Percentiles rank a stretch among this genome's conserved stretches.
phyloP scores from a whole-genome alignment of 2,329 filamentous ascomycete species.

The Aspergillus nomiae region DNA sequence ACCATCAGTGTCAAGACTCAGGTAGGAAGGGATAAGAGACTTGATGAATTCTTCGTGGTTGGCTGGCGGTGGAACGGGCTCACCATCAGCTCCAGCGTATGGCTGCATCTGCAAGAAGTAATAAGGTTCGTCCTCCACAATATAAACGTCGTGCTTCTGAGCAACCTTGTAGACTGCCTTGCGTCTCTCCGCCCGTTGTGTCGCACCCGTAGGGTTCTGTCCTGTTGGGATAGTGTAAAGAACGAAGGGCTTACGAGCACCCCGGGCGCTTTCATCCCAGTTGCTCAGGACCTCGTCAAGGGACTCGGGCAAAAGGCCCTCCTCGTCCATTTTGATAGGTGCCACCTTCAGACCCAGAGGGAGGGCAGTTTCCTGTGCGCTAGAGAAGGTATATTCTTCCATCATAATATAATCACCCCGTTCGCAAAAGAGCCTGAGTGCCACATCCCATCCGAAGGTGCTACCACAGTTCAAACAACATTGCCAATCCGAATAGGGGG shows the following conservation, averaged over 20 bases:
- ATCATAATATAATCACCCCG: slow-evolving; percentile 78
- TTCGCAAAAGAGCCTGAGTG: slow-evolving; percentile 77
- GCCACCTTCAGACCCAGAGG: slow-evolving; percentile 64
- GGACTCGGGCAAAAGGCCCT: slow-evolving; percentile 64
- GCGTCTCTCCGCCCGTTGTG: slow-evolving; percentile 68
- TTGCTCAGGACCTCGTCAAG: slow-evolving; percentile 65
- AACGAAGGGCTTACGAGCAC: slow-evolving; percentile 65
- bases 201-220: slow-evolving; percentile 89
- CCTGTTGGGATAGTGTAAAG: slow-evolving; percentile 77
- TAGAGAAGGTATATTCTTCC: slow-evolving; percentile 89
- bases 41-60: slow-evolving; percentile 73
- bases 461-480: slow-evolving; percentile 82
- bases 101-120: slow-evolving; percentile 87
- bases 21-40: slow-evolving; percentile 70
- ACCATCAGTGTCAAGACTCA: slow-evolving; percentile 82
- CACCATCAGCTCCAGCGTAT: slow-evolving; percentile 60
- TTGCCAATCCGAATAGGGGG: slow-evolving; percentile 88
- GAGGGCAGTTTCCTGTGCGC: slow-evolving; percentile 66
- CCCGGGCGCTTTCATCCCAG: slow-evolving; percentile 62
- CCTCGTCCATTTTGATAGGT: slow-evolving; percentile 65
- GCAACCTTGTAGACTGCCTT: slow-evolving; percentile 74
- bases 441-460: slow-evolving; percentile 82
- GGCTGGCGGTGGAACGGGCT: slow-evolving; percentile 58
- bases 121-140: slow-evolving; percentile 92
- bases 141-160: slow-evolving; percentile 81